These are phyloP conservation scores for Flaveria robusta DNA, from an alignment of 129 eudicot genomes.

Conservation along the genomic window DNA sequence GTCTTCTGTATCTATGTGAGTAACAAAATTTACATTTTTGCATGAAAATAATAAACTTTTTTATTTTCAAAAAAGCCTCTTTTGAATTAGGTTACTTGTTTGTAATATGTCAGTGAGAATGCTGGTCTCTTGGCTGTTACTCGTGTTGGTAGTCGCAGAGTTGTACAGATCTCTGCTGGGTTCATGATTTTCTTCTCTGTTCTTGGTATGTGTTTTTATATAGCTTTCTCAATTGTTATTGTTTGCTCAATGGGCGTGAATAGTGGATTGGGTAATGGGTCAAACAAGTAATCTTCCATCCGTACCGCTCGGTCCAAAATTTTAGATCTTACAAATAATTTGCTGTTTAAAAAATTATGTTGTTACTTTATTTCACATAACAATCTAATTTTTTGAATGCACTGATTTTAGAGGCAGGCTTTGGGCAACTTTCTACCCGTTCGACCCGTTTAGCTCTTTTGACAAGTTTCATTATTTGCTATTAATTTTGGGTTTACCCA, in stretches of 20 bases:
- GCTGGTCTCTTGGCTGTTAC: conserved; percentile 82
- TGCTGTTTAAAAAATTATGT: not conserved
- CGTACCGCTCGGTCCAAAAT: not conserved
- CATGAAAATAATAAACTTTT: conserved; percentile 10
- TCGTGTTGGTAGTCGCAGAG: conserved; percentile 79
- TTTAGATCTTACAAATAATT: not conserved
- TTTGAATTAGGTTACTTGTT: not conserved
- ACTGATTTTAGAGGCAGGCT: not conserved
- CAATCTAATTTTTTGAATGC: conserved; percentile 1
- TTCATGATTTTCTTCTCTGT: conserved; percentile 77
- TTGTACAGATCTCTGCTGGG: conserved; percentile 73
- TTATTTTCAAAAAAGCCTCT: not conserved
- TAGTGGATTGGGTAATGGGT: not conserved
- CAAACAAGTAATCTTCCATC: not conserved
- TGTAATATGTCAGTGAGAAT: conserved; percentile 53
- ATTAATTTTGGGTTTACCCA: not conserved
- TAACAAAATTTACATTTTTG: conserved; percentile 9
- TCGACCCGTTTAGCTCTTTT: not conserved
- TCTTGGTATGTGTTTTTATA: conserved; percentile 41
- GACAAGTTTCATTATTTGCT: not conserved
- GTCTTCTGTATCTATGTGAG: conserved; percentile 73
- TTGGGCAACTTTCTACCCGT: not conserved
- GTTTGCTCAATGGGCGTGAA: not conserved
- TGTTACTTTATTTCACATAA: not conserved
- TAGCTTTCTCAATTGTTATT: conserved; percentile 2